phyloP scores from a whole-genome alignment of 2,329 filamentous ascomycete genomes.

The Colletotrichum neosansevieriae region DNA sequence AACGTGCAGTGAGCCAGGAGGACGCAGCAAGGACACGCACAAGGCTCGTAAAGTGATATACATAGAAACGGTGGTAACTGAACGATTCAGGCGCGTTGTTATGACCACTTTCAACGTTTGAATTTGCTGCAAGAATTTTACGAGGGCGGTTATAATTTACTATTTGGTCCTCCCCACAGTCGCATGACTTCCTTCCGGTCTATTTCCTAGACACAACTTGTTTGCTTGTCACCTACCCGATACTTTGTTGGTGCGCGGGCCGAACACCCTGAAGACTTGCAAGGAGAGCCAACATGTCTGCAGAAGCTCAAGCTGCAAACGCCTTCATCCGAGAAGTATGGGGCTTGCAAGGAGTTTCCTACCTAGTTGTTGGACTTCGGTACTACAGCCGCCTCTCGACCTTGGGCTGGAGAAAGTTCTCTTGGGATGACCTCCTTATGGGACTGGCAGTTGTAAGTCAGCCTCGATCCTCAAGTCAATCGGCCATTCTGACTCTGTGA shows the following conservation, averaged over 20 bases:
- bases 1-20: neutral
- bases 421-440: slow-evolving; percentile 39
- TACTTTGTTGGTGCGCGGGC: slow-evolving; percentile 4
- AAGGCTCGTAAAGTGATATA: neutral
- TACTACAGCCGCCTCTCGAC: slow-evolving; percentile 34
- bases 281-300: slow-evolving; percentile 23
- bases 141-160: slow-evolving; percentile 6
- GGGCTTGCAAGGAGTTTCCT: slow-evolving; percentile 36
- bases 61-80: neutral
- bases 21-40: neutral
- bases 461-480: neutral
- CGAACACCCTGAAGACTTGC: neutral
- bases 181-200: neutral
- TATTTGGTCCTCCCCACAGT: slow-evolving; percentile 1
- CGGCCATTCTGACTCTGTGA: neutral
- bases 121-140: neutral
- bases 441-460: slow-evolving; percentile 24
- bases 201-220: neutral
- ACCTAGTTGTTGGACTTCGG: slow-evolving; percentile 35
- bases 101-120: neutral
- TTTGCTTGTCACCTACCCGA: neutral
- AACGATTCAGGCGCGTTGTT: neutral
- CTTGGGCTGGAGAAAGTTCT: slow-evolving; percentile 21
- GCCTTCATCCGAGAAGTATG: slow-evolving; percentile 39
- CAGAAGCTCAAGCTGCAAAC: slow-evolving; percentile 20